A percentile compares a stretch with the other conserved stretches of the same genome.
phyloP scores from a whole-genome alignment of 2,329 filamentous ascomycete species.

The Aphanocladium album region DNA sequence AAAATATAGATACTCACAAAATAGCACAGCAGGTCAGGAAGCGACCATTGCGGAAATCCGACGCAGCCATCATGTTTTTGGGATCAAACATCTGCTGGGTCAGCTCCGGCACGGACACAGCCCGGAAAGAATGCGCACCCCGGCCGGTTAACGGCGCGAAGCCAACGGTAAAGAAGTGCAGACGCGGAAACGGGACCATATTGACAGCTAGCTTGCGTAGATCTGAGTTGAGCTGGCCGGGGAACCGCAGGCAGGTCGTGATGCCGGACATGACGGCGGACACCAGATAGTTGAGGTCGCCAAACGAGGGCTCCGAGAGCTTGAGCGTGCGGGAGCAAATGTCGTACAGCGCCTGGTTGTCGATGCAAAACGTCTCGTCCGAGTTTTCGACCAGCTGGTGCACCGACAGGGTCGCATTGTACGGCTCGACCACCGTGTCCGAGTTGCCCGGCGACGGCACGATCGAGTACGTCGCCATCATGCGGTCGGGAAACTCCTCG shows the following conservation, averaged over 20 bases:
- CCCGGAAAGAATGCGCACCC: slow-evolving; percentile 87
- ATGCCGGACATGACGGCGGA: slow-evolving; percentile 99
- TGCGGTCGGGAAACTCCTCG: slow-evolving; percentile 99
- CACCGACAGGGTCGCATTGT: slow-evolving; percentile 98
- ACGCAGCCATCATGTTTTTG: slow-evolving; percentile 99
- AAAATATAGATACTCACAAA: slow-evolving; percentile 66
- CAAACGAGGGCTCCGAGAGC: slow-evolving; percentile 97
- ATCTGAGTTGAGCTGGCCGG: slow-evolving; percentile 99
- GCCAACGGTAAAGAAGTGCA: slow-evolving; percentile 99
- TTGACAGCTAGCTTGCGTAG: slow-evolving; percentile 99
- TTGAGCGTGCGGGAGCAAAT: slow-evolving; percentile 99
- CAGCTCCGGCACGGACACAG: slow-evolving; percentile 93
- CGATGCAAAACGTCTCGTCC: slow-evolving; percentile 99
- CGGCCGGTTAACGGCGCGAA: slow-evolving; percentile 94
- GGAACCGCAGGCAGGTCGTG: slow-evolving; percentile 98
- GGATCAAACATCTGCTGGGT: slow-evolving; percentile 99
- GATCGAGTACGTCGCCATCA: slow-evolving; percentile 99
- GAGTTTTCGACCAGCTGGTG: slow-evolving; percentile 99
- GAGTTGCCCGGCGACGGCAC: slow-evolving; percentile 99
- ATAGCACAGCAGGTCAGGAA: slow-evolving; percentile 99
- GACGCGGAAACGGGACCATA: slow-evolving; percentile 99
- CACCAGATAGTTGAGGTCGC: slow-evolving; percentile 98
- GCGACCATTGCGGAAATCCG: slow-evolving; percentile 98
- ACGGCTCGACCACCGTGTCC: slow-evolving; percentile 98
- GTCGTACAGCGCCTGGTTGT: slow-evolving; percentile 99